Conservation (phyloP, 2,329 filamentous ascomycete species). For the Sclerotiophoma versabilis region DNA sequence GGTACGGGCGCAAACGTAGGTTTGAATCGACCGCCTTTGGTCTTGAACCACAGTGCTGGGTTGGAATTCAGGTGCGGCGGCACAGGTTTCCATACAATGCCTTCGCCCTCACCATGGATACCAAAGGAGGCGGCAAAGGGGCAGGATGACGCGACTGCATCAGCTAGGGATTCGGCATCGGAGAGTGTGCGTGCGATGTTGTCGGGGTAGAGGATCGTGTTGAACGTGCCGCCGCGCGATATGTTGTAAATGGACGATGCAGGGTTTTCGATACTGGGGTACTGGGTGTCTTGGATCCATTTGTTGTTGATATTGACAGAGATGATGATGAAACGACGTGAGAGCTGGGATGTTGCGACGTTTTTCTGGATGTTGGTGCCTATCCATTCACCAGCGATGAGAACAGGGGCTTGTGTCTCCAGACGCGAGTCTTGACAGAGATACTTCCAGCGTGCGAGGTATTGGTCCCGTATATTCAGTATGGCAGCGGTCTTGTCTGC, state of each 20-base stretch:
- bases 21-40: conserved; percentile 37
- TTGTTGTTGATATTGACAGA: conserved; percentile 34
- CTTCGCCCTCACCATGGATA: conserved; percentile 33
- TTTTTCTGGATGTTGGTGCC: conserved; percentile 37
- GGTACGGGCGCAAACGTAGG: conserved; percentile 30
- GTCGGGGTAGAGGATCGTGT: conserved; percentile 24
- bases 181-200: conserved; percentile 18
- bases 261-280: conserved; percentile 28
- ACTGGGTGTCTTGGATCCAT: conserved; percentile 35
- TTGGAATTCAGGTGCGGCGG: conserved; percentile 18
- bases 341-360: conserved; percentile 34
- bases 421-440: conserved; percentile 22
- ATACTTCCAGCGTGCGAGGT: conserved; percentile 26
- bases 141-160: conserved; percentile 28
- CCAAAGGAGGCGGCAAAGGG: conserved; percentile 36
- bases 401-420: conserved; percentile 19
- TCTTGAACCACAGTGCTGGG: conserved; percentile 36
- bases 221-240: conserved; percentile 29
- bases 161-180: conserved; percentile 25
- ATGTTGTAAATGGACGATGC: conserved; percentile 34
- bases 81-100: conserved; percentile 37
- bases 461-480: conserved; percentile 27
- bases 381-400: conserved; percentile 44
- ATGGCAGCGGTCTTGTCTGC: conserved; percentile 17
- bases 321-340: conserved; percentile 38